Percentiles rank a stretch among this genome's conserved stretches.
These are phyloP conservation scores for Porcisia hertigi DNA, from an alignment of 208 protist genomes.

Conservation along the genomic window DNA sequence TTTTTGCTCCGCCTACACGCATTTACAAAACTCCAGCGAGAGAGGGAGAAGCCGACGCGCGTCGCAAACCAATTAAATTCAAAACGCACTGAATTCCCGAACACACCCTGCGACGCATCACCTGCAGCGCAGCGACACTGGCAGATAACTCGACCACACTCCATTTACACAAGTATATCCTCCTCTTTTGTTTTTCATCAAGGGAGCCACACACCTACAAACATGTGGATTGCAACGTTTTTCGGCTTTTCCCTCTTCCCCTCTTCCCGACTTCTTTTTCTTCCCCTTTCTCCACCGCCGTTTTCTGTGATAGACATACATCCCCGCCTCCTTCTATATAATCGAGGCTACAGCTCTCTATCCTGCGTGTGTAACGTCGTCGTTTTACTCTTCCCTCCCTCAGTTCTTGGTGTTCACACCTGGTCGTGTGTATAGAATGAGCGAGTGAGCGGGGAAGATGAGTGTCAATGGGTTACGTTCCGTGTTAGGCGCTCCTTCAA, in stretches of 20 bases:
- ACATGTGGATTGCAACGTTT: not conserved
- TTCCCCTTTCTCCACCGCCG: too few relatives aligned
- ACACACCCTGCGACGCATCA: too few relatives aligned
- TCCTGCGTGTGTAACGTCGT: not conserved
- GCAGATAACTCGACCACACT: not conserved
- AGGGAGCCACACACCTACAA: not conserved
- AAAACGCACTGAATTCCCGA: too few relatives aligned
- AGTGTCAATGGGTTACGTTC: not conserved
- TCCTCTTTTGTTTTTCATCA: not conserved
- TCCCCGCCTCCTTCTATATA: slow-evolving; percentile 1
- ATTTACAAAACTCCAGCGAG: too few relatives aligned
- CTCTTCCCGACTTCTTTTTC: not conserved
- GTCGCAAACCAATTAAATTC: too few relatives aligned
- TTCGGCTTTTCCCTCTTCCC: not conserved
- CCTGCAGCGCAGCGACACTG: not conserved
- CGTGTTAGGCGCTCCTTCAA: not conserved
- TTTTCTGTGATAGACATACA: not conserved
- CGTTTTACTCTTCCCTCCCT: not conserved
- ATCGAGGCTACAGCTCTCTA: not conserved
- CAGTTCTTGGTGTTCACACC: not conserved
- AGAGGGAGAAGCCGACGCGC: too few relatives aligned
- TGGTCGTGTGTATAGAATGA: not conserved
- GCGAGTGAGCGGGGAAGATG: not conserved
- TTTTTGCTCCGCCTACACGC: too few relatives aligned
- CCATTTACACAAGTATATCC: not conserved